Conservation (phyloP, 2,329 filamentous ascomycete species). For the Ploettnerulaceae sp. region DNA sequence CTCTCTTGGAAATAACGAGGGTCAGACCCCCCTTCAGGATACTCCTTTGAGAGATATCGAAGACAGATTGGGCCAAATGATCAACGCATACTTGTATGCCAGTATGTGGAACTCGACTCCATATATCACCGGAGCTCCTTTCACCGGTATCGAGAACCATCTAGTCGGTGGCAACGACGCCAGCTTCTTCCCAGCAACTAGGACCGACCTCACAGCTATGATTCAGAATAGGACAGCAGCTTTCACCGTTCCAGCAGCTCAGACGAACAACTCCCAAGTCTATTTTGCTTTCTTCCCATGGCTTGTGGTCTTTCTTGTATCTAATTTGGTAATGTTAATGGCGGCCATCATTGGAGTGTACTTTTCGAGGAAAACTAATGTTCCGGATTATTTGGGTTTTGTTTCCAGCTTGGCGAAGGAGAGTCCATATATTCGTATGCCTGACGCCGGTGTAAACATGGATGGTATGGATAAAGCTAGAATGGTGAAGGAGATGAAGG, state of each 20-base stretch:
- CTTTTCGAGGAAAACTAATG: slow-evolving; percentile 19
- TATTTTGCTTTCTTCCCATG: slow-evolving; percentile 22
- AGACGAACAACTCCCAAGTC: slow-evolving; percentile 13
- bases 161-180: slow-evolving; percentile 18
- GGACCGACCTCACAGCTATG: slow-evolving; percentile 17
- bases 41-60: slow-evolving; percentile 18
- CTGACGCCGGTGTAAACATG: slow-evolving; percentile 26
- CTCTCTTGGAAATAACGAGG: slow-evolving; percentile 11
- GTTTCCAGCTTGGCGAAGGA: slow-evolving; percentile 24
- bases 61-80: slow-evolving; percentile 22
- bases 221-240: slow-evolving; percentile 22
- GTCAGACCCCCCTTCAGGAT: slow-evolving; percentile 6
- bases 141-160: slow-evolving; percentile 14
- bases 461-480: slow-evolving; percentile 27
- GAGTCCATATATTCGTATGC: slow-evolving; percentile 25
- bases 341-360: slow-evolving; percentile 17
- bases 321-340: slow-evolving; percentile 22
- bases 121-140: slow-evolving; percentile 17
- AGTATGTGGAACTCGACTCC: slow-evolving; percentile 23
- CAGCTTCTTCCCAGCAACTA: slow-evolving; percentile 17
- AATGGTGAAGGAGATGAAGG: slow-evolving; percentile 25
- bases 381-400: slow-evolving; percentile 25
- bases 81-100: slow-evolving; percentile 22
- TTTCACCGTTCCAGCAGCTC: slow-evolving; percentile 20
- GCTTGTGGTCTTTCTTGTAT: slow-evolving; percentile 20